These are phyloP conservation scores for Ceraceosorus bombacis DNA, from an alignment of 1,284 basidiomycete genomes.

Conservation along the genomic window DNA sequence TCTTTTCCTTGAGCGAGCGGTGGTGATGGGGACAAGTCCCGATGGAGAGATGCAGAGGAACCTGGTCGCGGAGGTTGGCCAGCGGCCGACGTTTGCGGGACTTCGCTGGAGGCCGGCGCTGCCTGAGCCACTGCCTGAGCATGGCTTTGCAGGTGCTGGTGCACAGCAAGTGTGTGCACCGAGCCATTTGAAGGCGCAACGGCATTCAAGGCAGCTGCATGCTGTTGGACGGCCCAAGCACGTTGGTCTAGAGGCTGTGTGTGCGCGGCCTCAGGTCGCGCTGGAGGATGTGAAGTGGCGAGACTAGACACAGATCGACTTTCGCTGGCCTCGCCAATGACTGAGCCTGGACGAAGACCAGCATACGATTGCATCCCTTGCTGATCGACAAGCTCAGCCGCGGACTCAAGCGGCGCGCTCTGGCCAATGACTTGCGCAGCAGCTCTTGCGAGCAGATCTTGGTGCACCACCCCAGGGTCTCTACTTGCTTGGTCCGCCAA, in stretches of 20 bases:
- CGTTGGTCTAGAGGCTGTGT: too few relatives aligned
- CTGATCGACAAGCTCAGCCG: not conserved
- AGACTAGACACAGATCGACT: too few relatives aligned
- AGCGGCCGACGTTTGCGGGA: not conserved
- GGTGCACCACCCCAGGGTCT: constrained; percentile 25
- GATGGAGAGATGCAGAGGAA: not conserved
- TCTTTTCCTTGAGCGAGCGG: not conserved
- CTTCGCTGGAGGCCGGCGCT: not conserved
- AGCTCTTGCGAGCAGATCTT: constrained; percentile 33
- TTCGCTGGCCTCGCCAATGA: not conserved
- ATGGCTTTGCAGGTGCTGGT: not conserved
- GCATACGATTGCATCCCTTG: not conserved
- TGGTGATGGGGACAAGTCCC: not conserved
- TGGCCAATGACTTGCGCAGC: constrained; percentile 36
- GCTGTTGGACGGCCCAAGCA: too few relatives aligned
- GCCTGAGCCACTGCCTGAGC: not conserved
- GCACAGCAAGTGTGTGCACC: not conserved
- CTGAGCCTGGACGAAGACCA: constrained; percentile 7
- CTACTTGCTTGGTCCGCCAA: constrained; percentile 27
- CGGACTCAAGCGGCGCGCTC: constrained; percentile 13
- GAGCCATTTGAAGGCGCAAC: not conserved
- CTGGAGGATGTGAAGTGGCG: too few relatives aligned
- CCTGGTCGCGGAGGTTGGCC: not conserved
- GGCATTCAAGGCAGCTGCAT: not conserved
- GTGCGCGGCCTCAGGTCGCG: too few relatives aligned